Evolutionary conservation across 1,284 basidiomycete genomes (phyloP), one percentile per base, ranked within the genome.

Genomic region (Stereum hirsutum): DNA sequence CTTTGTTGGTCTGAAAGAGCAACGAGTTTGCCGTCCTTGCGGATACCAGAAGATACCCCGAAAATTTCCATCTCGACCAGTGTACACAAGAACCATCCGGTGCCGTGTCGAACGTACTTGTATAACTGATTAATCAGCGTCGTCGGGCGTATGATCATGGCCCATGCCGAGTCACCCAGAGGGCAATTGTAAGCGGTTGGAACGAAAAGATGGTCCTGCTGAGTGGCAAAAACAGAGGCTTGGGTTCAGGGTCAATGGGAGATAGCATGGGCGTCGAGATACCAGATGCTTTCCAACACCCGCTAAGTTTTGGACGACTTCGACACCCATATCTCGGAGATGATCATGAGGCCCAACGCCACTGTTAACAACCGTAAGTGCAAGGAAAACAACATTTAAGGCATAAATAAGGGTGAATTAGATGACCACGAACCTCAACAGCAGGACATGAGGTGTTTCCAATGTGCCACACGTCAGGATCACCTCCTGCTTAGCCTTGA

Each of bases 1-100:
- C 33, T 17, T 28, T 37, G 37, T 24, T 39, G 30, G 15, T 33
- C 25, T 11, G 30, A 10, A 19, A 43, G 19, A 14, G 44, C 40
- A 6, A 39, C 11, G 5, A 40, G 33, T 27, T 14, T 39, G 24
- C 47, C 47, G 12, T 46, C 37, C 7, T 33, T 17, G 4, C 10
- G 37, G 12, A 46, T 35, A 34, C 46, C 41, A 6, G 41, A 49
- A 20, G 47, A 49, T 10, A 24, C 21, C 3, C 41, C 41, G 31
- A 49, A 49, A n/a, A 48, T 24, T 31, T 46, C 47, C 0, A 31
- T 7, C 17, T 45, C 47, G 15, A 48, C 44, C 14, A 45, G 6
- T 27, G 47, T 48, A 11, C 47, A 27, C n/a, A 48, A 31, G 32
- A 48, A 39, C 40, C 41, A 48, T 31, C 47, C 47, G 5, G 44